A percentile compares a stretch with the other conserved stretches of the same genome.
Conservation (phyloP, 2,329 filamentous ascomycete genomes). For the Ophiostoma sp. region DNA sequence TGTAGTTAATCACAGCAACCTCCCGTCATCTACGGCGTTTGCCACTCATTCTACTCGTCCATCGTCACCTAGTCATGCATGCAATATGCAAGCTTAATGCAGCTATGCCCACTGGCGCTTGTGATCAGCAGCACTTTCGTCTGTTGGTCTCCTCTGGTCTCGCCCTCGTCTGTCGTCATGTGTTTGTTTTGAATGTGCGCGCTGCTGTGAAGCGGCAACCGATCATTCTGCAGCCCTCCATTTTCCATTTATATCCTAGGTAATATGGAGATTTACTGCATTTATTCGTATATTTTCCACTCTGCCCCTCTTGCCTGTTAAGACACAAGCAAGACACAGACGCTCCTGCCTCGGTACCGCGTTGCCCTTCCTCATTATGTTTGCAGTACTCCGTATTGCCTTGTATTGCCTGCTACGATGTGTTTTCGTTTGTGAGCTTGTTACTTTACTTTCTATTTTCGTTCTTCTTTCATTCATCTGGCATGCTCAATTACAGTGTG, state of each 20-base stretch:
- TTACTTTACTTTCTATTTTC: neutral
- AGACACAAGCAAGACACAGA: neutral
- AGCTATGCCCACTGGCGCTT: constrained; percentile 10
- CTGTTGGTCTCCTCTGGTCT: neutral
- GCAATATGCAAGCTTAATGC: constrained; percentile 13
- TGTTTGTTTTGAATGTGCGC: neutral
- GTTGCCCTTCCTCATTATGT: neutral
- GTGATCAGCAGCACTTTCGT: neutral
- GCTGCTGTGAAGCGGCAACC: neutral
- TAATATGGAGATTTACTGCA: too few relatives aligned
- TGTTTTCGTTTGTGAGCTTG: neutral
- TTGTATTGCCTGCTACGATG: neutral
- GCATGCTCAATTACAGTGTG: neutral
- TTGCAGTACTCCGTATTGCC: neutral
- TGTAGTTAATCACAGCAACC: neutral
- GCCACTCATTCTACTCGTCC: neutral
- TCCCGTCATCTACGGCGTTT: too few relatives aligned
- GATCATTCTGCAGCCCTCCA: neutral
- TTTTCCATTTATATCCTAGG: neutral
- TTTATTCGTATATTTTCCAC: neutral
- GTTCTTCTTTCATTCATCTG: neutral
- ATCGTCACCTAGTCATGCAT: constrained; percentile 9
- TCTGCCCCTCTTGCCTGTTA: constrained; percentile 5
- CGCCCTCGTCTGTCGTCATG: constrained; percentile 1
- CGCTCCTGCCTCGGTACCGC: neutral